These are phyloP conservation scores for Fomitopsis serialis DNA, from an alignment of 768 basidiomycete species.

Conservation along the genomic window DNA sequence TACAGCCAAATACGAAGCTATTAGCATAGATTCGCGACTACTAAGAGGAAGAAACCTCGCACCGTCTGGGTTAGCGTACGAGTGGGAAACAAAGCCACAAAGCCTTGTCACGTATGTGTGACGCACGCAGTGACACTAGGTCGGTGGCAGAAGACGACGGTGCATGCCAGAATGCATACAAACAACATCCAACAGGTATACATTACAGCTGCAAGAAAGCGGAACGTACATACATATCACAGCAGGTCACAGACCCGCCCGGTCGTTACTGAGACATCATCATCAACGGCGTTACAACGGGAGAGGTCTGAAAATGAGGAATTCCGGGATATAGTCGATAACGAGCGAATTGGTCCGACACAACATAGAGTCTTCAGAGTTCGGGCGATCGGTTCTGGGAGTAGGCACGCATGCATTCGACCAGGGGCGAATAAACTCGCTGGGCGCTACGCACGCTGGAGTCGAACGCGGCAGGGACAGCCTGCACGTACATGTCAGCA, in stretches of 20 bases:
- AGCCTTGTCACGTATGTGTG: too few relatives aligned
- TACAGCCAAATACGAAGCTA: too few relatives aligned
- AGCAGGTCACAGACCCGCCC: background rate
- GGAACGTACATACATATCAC: background rate
- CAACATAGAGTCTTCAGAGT: background rate
- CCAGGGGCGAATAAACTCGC: constrained; percentile 18
- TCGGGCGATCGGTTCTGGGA: constrained; percentile 19
- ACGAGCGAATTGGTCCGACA: too few relatives aligned
- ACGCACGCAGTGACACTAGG: too few relatives aligned
- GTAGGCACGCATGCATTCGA: constrained; percentile 21
- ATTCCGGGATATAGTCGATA: background rate
- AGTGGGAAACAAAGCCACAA: too few relatives aligned
- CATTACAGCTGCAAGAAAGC: background rate
- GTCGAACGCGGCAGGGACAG: constrained; percentile 13
- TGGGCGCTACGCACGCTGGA: constrained; percentile 15
- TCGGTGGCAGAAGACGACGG: too few relatives aligned
- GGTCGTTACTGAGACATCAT: background rate
- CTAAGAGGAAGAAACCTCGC: too few relatives aligned
- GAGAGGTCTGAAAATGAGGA: background rate
- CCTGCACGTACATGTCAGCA: constrained; percentile 4
- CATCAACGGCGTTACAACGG: background rate
- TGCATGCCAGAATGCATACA: too few relatives aligned
- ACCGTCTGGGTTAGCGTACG: too few relatives aligned
- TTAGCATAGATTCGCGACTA: too few relatives aligned
- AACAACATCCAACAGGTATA: too few relatives aligned